Evolutionary conservation across 2,329 filamentous ascomycete genomes (phyloP).

Genomic region (Venturiaceae sp.): DNA sequence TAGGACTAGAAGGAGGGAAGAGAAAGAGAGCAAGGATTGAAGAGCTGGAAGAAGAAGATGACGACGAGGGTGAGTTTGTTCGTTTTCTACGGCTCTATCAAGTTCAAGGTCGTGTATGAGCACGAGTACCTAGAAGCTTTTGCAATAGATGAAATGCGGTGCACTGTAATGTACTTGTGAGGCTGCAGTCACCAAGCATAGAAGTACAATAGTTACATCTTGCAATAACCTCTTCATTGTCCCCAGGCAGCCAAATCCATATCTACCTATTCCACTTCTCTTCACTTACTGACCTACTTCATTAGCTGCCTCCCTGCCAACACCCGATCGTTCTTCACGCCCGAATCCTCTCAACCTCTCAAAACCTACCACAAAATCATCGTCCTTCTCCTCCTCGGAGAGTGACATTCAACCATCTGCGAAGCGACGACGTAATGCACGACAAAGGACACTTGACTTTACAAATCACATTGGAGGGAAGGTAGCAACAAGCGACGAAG

Average conservation of each 20-base stretch:
- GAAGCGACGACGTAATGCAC: neutral
- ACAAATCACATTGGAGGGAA: conserved; percentile 3
- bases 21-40: neutral
- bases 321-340: neutral
- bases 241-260: neutral
- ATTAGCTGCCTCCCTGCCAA: neutral
- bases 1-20: neutral
- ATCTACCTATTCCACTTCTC: neutral
- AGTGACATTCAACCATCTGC: neutral
- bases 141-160: too few species aligned
- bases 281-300: neutral
- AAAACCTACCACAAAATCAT: neutral
- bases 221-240: too few species aligned
- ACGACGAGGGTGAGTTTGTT: neutral
- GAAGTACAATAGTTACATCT: too few species aligned
- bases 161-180: too few species aligned
- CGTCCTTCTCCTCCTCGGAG: neutral
- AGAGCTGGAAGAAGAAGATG: neutral
- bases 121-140: too few species aligned
- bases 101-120: neutral
- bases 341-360: neutral
- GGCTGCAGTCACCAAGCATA: too few species aligned
- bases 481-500: neutral
- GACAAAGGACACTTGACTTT: conserved; percentile 4
- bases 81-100: neutral